phyloP scores from a whole-genome alignment of 257 asterid species.

The Verbena officinalis region DNA sequence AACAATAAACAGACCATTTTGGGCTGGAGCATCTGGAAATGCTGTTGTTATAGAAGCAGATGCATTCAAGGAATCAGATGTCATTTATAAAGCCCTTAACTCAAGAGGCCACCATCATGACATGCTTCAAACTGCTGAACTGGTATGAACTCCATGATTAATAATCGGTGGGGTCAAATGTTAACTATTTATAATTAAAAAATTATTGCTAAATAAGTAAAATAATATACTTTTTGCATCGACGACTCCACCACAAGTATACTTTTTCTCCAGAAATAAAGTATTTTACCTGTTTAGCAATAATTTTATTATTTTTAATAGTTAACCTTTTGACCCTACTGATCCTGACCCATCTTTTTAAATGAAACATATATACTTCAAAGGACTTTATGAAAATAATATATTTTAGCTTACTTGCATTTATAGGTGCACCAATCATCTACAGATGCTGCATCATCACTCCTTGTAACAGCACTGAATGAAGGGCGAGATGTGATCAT shows the following conservation, averaged over 20 bases:
- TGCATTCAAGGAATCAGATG: slow-evolving; percentile 76
- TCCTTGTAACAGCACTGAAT: slow-evolving; percentile 67
- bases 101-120: slow-evolving; percentile 71
- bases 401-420: slow-evolving; percentile 2
- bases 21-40: slow-evolving; percentile 64
- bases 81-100: slow-evolving; percentile 65
- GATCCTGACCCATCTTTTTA: too few relatives aligned
- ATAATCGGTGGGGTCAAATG: too few relatives aligned
- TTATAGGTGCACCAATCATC: slow-evolving; percentile 70
- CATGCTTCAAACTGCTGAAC: slow-evolving; percentile 69
- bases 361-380: neutral
- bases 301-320: too few relatives aligned
- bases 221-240: too few relatives aligned
- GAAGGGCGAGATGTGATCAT: slow-evolving; percentile 71
- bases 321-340: too few relatives aligned
- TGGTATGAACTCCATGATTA: too few relatives aligned
- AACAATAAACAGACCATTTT: slow-evolving; percentile 51
- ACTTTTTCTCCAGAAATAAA: too few relatives aligned
- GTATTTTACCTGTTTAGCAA: too few relatives aligned
- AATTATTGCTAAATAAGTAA: too few relatives aligned
- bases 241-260: too few relatives aligned
- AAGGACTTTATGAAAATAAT: neutral
- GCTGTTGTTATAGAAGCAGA: slow-evolving; percentile 73
- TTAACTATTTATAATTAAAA: too few relatives aligned
- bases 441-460: slow-evolving; percentile 70